Evolutionary conservation across 768 basidiomycete species (phyloP).

Genomic region (Suillus variegatus): DNA sequence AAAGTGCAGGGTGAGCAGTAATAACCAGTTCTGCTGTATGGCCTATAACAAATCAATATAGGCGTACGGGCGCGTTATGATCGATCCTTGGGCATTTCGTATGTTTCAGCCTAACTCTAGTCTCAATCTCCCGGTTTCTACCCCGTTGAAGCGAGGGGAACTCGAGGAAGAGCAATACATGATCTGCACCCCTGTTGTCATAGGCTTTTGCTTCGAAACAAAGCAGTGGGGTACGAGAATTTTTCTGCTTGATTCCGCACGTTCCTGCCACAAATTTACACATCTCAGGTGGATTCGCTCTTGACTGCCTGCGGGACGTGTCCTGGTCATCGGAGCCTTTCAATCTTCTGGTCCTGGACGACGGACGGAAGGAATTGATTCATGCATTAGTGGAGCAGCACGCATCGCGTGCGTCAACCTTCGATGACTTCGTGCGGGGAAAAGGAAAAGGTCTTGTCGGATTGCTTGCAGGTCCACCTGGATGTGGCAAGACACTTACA

Average conservation of each 20-base stretch:
- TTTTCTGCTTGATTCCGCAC: too few relatives aligned
- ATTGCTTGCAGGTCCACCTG: constrained; percentile 29
- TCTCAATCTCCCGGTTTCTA: background rate
- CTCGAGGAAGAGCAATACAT: constrained; percentile 1
- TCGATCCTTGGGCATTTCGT: background rate
- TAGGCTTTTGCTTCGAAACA: background rate
- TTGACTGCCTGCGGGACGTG: background rate
- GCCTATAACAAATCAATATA: background rate
- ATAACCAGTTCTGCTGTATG: too few relatives aligned
- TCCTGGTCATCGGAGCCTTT: background rate
- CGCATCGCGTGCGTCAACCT: background rate
- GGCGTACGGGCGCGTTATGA: background rate
- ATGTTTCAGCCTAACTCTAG: background rate
- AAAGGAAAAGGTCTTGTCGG: constrained; percentile 14
- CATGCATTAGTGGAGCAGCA: background rate
- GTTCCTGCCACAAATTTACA: background rate
- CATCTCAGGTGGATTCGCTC: background rate
- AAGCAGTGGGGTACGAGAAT: background rate
- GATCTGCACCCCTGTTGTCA: background rate
- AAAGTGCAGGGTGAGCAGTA: too few relatives aligned
- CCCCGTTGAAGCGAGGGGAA: background rate
- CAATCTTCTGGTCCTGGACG: background rate
- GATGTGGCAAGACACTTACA: constrained; percentile 53
- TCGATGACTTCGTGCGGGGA: background rate
- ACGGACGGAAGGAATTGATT: background rate